Evolutionary conservation across 129 eudicot species (phyloP), one percentile per base, ranked within the genome.

Genomic region (Ambrosia trifida): DNA sequence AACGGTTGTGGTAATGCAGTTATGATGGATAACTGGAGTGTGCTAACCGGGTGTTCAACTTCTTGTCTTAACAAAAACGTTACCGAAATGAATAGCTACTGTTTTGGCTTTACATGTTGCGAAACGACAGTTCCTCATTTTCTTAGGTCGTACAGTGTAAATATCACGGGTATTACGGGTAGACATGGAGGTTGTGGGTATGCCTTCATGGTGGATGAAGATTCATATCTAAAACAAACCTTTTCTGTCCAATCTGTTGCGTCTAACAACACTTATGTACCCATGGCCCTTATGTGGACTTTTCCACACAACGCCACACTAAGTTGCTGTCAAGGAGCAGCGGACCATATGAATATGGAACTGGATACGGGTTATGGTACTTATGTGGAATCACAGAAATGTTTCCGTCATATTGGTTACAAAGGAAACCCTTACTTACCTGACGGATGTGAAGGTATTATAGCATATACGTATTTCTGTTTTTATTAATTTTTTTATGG

Each of bases 31-130:
- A 19, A 10, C 1, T 30, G 54, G 31, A 38, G 43, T 65, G 45
- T 24, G 56, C 31, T 77, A 46, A 36, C 76, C 13, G 71, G 75
- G 20, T 77, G 81, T 77, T 49, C 81, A 7, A 41, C 81, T 2
- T 3, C 41, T 14, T 77, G 81, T 72, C 50, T 1, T 7, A 7
- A 46, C 3, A 4, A 18, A 2, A 2, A 7, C 3, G 40, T 24
- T 6, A 62, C 31, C n/a, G 3, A 10, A 17, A 18, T 13, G 2
- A 45, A 19, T 19, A 64, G 17, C 32, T 66, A 30, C 43, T 66
- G 75, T 11, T 47, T 7, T 36, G 83, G 74, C 14, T 56, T 57
- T 32, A 44, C 7, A 24, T 72, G 83, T 44, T 79, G 83, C 6
- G 57, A 72, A 66, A 19, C 71, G 2, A 35, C 13, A 11, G 7